A percentile compares a stretch with the other conserved stretches of the same genome.
These are phyloP conservation scores for Anisodus tanguticus DNA, from an alignment of 257 asterid species.

Conservation along the genomic window DNA sequence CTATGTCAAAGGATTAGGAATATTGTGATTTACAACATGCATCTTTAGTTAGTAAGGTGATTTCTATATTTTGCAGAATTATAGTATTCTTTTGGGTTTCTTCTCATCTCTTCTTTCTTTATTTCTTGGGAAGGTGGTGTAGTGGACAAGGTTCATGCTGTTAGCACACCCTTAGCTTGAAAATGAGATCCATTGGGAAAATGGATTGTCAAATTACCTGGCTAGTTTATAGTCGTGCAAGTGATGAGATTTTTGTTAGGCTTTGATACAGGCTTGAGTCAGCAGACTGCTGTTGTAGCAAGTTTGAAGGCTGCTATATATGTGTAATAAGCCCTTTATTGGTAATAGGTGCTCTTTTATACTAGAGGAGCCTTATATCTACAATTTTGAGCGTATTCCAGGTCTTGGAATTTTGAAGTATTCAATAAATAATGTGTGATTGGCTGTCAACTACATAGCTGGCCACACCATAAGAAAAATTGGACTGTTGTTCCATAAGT, in stretches of 20 bases:
- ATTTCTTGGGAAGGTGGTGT: constrained; percentile 6
- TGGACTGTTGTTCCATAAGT: not conserved
- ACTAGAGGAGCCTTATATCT: not conserved
- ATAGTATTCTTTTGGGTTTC: not conserved
- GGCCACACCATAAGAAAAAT: not conserved
- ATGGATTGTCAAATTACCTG: constrained; percentile 2
- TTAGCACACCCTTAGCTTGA: no score
- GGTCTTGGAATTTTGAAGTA: not conserved
- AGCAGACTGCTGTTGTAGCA: constrained; percentile 4
- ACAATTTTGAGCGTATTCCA: not conserved
- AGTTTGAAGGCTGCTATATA: not conserved
- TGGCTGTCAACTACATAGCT: not conserved
- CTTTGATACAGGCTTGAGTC: constrained; percentile 4
- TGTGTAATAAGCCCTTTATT: not conserved
- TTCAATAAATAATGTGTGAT: not conserved
- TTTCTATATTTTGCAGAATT: not conserved
- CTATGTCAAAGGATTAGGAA: not conserved
- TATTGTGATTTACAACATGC: not conserved
- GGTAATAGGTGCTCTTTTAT: not conserved
- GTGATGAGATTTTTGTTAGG: not conserved
- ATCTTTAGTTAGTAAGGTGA: constrained; percentile 11
- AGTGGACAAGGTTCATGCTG: not conserved
- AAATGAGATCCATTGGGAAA: not conserved
- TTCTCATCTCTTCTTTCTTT: constrained; percentile 7
- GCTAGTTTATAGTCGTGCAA: not conserved